Conservation (phyloP, 1,139 yeast genomes). For the Pichia sp. region DNA sequence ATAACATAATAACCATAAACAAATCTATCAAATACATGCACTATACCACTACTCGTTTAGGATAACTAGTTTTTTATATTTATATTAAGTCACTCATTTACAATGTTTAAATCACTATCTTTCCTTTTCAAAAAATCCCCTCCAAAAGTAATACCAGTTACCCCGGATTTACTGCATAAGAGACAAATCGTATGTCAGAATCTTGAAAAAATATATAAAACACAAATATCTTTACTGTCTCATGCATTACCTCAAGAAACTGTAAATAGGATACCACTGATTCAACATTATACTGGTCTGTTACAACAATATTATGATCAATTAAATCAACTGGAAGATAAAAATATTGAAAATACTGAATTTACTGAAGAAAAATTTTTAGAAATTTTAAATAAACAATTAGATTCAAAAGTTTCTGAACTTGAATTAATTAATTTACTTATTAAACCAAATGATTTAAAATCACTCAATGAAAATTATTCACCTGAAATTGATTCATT, state of each 20-base stretch:
- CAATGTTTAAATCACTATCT: conserved; percentile 11
- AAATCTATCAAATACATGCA: too few relatives aligned
- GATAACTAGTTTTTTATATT: too few relatives aligned
- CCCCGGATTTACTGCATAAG: conserved; percentile 13
- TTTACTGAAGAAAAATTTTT: conserved; percentile 10
- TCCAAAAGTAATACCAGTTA: conserved; percentile 6
- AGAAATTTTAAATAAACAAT: conserved; percentile 8
- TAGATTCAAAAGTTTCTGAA: conserved; percentile 19
- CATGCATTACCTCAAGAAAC: background rate
- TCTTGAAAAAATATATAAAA: conserved; percentile 10
- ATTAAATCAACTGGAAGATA: background rate
- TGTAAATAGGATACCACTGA: conserved; percentile 4
- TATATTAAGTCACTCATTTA: too few relatives aligned
- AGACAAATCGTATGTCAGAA: conserved; percentile 9
- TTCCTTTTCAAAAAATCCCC: conserved; percentile 10
- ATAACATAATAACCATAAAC: too few relatives aligned
- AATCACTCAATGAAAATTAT: conserved; percentile 19
- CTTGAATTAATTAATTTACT: conserved; percentile 18
- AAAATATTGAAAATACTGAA: background rate
- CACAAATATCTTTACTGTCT: conserved; percentile 14
- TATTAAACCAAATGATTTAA: conserved; percentile 17
- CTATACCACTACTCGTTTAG: too few relatives aligned
- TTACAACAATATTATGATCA: conserved; percentile 5
- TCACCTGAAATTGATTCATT: conserved; percentile 18
- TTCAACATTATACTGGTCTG: conserved; percentile 6